Conservation (phyloP, 2,329 filamentous ascomycete genomes). For the Aureobasidium pullulans region DNA sequence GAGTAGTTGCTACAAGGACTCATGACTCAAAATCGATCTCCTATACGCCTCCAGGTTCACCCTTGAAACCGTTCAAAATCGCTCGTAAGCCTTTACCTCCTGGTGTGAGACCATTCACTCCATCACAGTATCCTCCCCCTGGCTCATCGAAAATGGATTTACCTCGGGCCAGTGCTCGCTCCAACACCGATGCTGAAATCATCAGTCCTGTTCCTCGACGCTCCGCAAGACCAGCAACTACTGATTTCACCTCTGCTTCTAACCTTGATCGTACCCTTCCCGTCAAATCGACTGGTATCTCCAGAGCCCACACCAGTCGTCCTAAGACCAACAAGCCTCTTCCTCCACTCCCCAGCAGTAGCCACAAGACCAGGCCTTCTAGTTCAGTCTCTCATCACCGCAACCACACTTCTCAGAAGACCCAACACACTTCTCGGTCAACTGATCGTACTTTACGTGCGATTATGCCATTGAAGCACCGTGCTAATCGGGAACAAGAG, state of each 20-base stretch:
- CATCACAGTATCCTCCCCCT: neutral
- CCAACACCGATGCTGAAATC: neutral
- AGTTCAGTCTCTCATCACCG: neutral
- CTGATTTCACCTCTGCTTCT: too few species aligned
- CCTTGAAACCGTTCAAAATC: neutral
- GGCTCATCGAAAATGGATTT: neutral
- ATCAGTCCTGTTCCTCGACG: neutral
- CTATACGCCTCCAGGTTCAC: neutral
- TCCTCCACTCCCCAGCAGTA: neutral
- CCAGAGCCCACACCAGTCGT: too few species aligned
- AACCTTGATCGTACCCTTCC: too few species aligned
- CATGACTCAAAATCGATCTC: neutral
- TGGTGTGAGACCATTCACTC: neutral
- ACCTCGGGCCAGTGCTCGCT: neutral
- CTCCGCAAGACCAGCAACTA: neutral
- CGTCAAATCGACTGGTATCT: too few species aligned
- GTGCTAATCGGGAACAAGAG: neutral
- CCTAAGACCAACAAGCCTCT: neutral
- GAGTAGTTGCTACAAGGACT: neutral
- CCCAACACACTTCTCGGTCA: neutral
- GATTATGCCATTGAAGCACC: neutral
- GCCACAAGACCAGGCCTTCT: neutral
- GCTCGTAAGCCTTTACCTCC: neutral
- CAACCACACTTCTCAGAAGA: neutral
- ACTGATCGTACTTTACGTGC: neutral